Evolutionary conservation across 768 basidiomycete species (phyloP), one percentile per base, ranked within the genome.

Genomic region (Lactifluus piperatus): DNA sequence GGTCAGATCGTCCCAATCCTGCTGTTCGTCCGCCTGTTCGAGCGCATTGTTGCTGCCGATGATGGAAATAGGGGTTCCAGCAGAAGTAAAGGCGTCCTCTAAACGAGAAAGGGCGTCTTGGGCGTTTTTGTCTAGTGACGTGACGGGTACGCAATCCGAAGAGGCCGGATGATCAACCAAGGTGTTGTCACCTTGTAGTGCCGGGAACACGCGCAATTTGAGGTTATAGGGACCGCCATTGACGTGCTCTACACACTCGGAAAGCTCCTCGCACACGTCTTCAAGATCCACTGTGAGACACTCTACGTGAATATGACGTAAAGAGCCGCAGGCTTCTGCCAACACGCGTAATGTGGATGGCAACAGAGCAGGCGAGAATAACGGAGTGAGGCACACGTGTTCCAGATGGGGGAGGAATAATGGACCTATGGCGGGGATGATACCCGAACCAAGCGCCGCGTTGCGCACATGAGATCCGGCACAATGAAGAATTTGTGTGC

Each of bases 191-290:
- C 46, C n/a, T 24, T 51, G 54, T 27, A 63, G 59, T 37, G 53
- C 59, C 54, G 54, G 54, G 43, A 56, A 43, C 6, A 63, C 54
- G 60, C 60, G 60, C 37, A 63, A 51, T 43, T 57, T 53, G 52
- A 63, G 55, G 45, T 51, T 55, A 43, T 52, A 63, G 2, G 53
- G 60, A 3, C 62, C 62, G 5, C 55, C 47, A 27, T 55, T 54
- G 60, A 62, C 62, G 60, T 63, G 57, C 44, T 62, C 57, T 32
- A 62, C 61, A 14, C 56, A 62, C 51, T 53, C 61, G 51, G 57
- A 59, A 13, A 62, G 47, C 41, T 62, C 61, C 16, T 62, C 61
- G 47, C 56, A 58, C 24, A 62, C 61, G 61, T 62, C 62, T 56
- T 63, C 62, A 22, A 63, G 48, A 44, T 63, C 62, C 37, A 56